These are phyloP conservation scores for Isatis lusitanica DNA, from an alignment of 441 rosid species.

Conservation along the genomic window DNA sequence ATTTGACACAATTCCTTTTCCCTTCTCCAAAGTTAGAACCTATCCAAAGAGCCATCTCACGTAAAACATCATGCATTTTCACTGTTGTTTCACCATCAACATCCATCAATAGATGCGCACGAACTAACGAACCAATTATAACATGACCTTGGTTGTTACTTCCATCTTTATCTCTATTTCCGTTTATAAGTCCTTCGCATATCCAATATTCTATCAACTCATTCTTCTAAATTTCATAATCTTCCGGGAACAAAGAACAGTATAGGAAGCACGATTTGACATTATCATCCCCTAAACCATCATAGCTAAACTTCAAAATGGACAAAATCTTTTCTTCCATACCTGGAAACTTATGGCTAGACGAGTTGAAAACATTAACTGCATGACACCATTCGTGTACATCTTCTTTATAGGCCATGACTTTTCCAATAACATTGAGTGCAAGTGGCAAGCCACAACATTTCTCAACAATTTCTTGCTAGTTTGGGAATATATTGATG, in stretches of 20 bases:
- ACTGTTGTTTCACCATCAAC: background rate
- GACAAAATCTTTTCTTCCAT: conserved; percentile 13
- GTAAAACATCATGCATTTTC: background rate
- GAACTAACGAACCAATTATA: background rate
- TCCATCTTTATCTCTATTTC: too few species aligned
- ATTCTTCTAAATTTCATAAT: background rate
- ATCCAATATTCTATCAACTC: background rate
- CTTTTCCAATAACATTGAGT: background rate
- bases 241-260: conserved; percentile 32
- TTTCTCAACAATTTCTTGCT: background rate
- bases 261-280: conserved; percentile 33
- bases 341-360: too few species aligned
- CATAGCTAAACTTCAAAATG: conserved; percentile 37
- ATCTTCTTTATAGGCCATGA: background rate
- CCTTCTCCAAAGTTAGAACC: too few species aligned
- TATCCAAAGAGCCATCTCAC: background rate
- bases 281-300: background rate
- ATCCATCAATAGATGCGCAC: background rate
- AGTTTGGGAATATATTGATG: background rate
- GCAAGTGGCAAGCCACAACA: background rate
- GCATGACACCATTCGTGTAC: background rate
- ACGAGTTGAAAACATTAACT: background rate
- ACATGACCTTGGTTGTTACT: too few species aligned
- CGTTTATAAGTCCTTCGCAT: background rate
- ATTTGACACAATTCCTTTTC: too few species aligned